phyloP scores from a whole-genome alignment of 768 basidiomycete species.

The Udeniomyces megalosporus region DNA sequence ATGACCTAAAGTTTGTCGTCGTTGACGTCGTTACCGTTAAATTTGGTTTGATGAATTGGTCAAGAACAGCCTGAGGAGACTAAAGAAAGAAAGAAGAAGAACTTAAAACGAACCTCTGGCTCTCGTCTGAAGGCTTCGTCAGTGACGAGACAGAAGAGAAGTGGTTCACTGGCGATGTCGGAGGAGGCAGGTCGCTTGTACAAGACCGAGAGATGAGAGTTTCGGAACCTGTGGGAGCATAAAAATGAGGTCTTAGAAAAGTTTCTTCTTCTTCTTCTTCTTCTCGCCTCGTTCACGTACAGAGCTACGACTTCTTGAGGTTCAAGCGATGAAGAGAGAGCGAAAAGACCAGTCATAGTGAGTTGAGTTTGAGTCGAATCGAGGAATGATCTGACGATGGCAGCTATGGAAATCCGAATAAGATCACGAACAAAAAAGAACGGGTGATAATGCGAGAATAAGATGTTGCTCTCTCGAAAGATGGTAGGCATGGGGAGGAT shows the following conservation, averaged over 20 bases:
- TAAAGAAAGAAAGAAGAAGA: neutral
- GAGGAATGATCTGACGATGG: constrained; percentile 4
- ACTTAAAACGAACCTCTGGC: constrained; percentile 30
- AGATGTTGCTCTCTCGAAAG: too few species aligned
- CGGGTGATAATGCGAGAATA: neutral
- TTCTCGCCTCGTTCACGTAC: constrained; percentile 40
- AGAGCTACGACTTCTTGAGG: constrained; percentile 8
- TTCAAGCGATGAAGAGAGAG: constrained; percentile 3
- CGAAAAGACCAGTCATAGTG: constrained; percentile 1
- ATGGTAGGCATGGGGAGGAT: too few species aligned
- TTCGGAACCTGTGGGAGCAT: constrained; percentile 56
- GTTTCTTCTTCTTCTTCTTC: constrained; percentile 46
- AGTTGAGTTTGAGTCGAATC: constrained; percentile 8
- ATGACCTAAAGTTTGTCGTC: too few species aligned
- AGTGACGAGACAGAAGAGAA: constrained; percentile 68
- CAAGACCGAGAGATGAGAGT: constrained; percentile 73
- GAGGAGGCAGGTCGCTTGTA: constrained; percentile 40
- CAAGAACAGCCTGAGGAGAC: neutral
- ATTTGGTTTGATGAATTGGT: neutral
- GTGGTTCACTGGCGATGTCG: constrained; percentile 26
- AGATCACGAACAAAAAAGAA: neutral
- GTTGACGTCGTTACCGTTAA: too few species aligned
- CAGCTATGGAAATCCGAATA: neutral
- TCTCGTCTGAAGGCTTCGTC: constrained; percentile 68
- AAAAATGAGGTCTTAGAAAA: neutral